These are phyloP conservation scores for Leishmania gerbilli DNA, from an alignment of 208 protist genomes.

Conservation along the genomic window DNA sequence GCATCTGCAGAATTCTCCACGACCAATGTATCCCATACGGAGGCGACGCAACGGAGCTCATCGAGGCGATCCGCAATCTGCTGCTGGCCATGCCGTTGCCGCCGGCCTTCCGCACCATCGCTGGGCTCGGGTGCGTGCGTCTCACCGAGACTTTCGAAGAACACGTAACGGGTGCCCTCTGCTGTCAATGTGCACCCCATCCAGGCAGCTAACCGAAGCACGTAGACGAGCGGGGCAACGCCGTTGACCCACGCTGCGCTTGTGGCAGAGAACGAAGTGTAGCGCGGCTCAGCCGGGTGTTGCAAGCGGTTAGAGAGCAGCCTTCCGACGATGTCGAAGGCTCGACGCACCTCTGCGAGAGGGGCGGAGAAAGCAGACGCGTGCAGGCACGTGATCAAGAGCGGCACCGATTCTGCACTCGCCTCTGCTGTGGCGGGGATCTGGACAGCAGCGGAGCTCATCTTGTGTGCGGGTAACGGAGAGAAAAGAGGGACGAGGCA, in stretches of 20 bases:
- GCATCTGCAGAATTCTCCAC: background rate
- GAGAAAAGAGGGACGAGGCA: background rate
- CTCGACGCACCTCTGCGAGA: background rate
- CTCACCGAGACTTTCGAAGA: background rate
- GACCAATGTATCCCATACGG: slow-evolving; percentile 5
- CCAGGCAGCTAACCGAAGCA: slow-evolving; percentile 28
- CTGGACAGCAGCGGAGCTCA: background rate
- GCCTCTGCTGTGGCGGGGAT: background rate
- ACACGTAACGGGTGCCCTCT: slow-evolving; percentile 21
- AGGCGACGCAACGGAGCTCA: slow-evolving; percentile 23
- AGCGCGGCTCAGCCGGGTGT: background rate
- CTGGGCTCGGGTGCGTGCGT: background rate
- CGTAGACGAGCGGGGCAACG: slow-evolving; percentile 32
- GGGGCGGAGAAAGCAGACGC: background rate
- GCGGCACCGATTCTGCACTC: background rate
- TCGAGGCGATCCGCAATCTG: slow-evolving; percentile 8
- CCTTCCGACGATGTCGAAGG: slow-evolving; percentile 9
- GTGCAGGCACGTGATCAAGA: slow-evolving; percentile 6
- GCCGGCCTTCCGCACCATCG: background rate
- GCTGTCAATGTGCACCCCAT: slow-evolving; percentile 17
- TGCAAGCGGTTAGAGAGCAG: slow-evolving; percentile 24
- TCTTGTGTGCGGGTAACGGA: background rate
- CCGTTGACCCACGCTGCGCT: slow-evolving; percentile 22
- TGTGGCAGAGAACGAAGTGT: slow-evolving; percentile 20
- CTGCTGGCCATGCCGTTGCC: background rate